These are phyloP conservation scores for Yamadazyma akitaensis DNA, from an alignment of 805 yeast genomes.

Conservation along the genomic window DNA sequence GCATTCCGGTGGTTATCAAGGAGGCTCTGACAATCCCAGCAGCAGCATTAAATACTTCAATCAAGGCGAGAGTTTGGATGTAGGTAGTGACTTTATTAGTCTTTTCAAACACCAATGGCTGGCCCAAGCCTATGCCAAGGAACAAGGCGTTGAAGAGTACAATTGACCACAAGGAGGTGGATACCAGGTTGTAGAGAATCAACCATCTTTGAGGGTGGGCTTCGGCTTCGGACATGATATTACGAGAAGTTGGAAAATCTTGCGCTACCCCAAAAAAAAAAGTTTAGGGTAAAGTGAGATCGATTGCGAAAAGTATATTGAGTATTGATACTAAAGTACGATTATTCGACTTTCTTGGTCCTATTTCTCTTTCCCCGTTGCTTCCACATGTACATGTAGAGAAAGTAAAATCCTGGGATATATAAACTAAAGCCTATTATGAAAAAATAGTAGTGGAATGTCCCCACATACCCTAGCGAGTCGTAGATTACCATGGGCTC, in stretches of 20 bases:
- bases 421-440: slow-evolving; percentile 23
- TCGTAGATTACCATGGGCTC: slow-evolving; percentile 27
- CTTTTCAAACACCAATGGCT: slow-evolving; percentile 60
- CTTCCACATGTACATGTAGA: slow-evolving; percentile 29
- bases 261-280: background rate
- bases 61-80: slow-evolving; percentile 75
- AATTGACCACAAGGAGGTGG: slow-evolving; percentile 41
- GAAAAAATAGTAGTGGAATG: slow-evolving; percentile 19
- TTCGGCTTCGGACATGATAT: slow-evolving; percentile 1
- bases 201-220: slow-evolving; percentile 32
- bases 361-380: slow-evolving; percentile 21
- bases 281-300: background rate
- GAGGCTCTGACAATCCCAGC: slow-evolving; percentile 86
- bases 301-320: background rate
- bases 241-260: slow-evolving; percentile 4
- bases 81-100: slow-evolving; percentile 56
- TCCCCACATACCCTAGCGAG: slow-evolving; percentile 13
- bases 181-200: slow-evolving; percentile 40
- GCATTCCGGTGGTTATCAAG: slow-evolving; percentile 75
- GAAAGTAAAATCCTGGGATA: slow-evolving; percentile 27
- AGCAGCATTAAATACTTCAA: slow-evolving; percentile 76
- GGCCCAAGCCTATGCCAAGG: slow-evolving; percentile 44
- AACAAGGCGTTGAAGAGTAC: slow-evolving; percentile 39
- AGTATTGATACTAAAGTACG: background rate
- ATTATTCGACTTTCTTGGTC: background rate